Conservation (phyloP, 371 early-diverging fungal genomes). For the Mucor velutinosus region DNA sequence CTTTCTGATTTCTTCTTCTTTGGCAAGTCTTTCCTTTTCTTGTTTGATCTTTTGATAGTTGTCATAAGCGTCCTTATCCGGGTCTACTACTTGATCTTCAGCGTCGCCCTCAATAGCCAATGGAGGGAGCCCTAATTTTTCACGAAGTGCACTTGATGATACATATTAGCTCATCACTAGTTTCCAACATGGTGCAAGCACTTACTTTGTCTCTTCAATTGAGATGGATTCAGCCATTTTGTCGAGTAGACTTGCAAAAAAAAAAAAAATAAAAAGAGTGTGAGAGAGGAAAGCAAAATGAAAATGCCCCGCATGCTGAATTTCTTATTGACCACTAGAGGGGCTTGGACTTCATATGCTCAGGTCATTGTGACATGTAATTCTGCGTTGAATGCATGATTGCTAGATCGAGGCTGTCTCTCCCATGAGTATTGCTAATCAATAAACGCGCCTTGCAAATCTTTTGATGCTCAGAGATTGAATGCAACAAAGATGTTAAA, state of each 20-base stretch:
- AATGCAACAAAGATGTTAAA: not conserved
- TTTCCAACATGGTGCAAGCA: not conserved
- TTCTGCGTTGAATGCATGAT: not conserved
- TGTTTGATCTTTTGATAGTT: constrained; percentile 63
- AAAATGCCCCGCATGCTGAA: not conserved
- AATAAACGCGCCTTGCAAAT: no score
- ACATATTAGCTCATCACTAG: not conserved
- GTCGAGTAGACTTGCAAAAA: not conserved
- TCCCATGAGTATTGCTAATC: no score
- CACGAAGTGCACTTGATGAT: constrained; percentile 60
- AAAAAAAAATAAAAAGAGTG: not conserved
- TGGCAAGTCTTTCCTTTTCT: constrained; percentile 48
- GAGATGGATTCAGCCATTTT: constrained; percentile 50
- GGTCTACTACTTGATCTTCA: constrained; percentile 41
- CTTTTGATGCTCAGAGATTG: no score
- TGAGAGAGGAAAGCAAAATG: no score
- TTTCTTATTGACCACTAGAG: no score
- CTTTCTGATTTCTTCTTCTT: constrained; percentile 51
- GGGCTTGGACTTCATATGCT: not conserved
- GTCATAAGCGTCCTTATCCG: constrained; percentile 61
- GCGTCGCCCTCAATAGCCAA: constrained; percentile 48
- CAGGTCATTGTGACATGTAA: not conserved
- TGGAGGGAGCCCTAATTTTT: constrained; percentile 72
- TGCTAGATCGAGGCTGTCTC: no score
- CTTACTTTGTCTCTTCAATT: constrained; percentile 70